phyloP scores from a whole-genome alignment of 164 flowering plant species.

The Saururus chinensis region DNA sequence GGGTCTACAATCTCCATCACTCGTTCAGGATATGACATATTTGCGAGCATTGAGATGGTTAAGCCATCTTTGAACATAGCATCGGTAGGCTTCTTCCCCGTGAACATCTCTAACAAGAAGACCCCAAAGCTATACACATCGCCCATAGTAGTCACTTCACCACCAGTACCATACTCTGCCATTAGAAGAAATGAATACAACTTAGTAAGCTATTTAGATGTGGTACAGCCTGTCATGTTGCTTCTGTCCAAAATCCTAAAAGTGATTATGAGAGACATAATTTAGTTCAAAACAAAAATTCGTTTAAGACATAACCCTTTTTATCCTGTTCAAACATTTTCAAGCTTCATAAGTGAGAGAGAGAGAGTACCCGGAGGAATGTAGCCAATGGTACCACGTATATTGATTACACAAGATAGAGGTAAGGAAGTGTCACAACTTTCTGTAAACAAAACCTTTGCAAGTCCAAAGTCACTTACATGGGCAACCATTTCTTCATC shows the following conservation, averaged over 20 bases:
- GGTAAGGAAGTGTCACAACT: not conserved
- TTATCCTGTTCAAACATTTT: too few species aligned
- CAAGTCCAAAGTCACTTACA: conserved; percentile 29
- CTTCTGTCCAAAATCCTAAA: too few species aligned
- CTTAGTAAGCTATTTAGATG: not conserved
- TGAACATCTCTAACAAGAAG: conserved; percentile 21
- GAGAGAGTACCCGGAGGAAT: not conserved
- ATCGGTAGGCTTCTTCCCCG: conserved; percentile 21
- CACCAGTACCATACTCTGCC: conserved; percentile 23
- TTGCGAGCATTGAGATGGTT: not conserved
- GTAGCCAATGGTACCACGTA: not conserved
- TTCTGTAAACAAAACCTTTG: conserved; percentile 13
- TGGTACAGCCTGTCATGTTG: not conserved
- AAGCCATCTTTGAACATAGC: conserved; percentile 3
- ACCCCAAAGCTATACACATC: conserved; percentile 26
- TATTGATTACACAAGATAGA: not conserved
- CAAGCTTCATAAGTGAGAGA: too few species aligned
- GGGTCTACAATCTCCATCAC: not conserved
- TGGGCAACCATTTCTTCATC: conserved; percentile 15
- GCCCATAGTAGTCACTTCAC: conserved; percentile 8
- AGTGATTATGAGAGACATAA: not conserved
- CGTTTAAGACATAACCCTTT: too few species aligned
- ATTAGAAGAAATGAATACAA: not conserved
- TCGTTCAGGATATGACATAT: not conserved
- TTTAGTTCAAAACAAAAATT: too few species aligned